Conservation (phyloP, 2,329 filamentous ascomycete species). For the Fusarium pseudograminearum region DNA sequence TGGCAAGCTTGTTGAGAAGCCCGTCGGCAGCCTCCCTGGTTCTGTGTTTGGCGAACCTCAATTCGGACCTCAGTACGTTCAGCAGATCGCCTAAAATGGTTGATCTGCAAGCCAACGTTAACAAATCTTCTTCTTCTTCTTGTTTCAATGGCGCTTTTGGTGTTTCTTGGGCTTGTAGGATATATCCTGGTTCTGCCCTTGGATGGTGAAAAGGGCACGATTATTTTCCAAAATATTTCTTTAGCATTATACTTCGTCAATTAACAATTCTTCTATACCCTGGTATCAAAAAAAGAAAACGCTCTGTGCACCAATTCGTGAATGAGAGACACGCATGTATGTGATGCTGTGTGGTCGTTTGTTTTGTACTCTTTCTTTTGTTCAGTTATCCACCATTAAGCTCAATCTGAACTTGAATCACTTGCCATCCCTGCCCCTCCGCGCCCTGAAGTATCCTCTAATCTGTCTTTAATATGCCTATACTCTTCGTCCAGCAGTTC, state of each 20-base stretch:
- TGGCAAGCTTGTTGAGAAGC: conserved; percentile 49
- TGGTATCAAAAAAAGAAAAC: conserved; percentile 28
- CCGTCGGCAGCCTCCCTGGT: conserved; percentile 45
- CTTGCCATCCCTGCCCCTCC: conserved; percentile 46
- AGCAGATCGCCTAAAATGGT: conserved; percentile 47
- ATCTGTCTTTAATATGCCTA: conserved; percentile 34
- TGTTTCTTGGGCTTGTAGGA: conserved; percentile 33
- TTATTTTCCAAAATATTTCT: neutral
- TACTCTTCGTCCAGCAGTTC: conserved; percentile 45
- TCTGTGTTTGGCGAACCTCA: conserved; percentile 47
- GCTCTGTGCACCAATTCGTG: conserved; percentile 11
- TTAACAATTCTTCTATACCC: conserved; percentile 24
- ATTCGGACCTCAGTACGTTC: conserved; percentile 51
- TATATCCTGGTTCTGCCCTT: conserved; percentile 10
- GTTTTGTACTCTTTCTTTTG: neutral
- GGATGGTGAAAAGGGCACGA: conserved; percentile 14
- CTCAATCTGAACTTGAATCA: conserved; percentile 46
- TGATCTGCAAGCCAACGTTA: neutral
- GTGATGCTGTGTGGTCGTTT: conserved; percentile 10
- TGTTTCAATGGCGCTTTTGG: conserved; percentile 31
- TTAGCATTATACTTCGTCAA: conserved; percentile 25
- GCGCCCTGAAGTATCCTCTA: conserved; percentile 44
- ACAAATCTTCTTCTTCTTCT: neutral
- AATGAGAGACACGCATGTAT: conserved; percentile 2
- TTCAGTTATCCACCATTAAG: neutral